A percentile compares a stretch with the other conserved stretches of the same genome.
Conservation (phyloP, 352 stramenopile species). For the Phytophthora multivora region DNA sequence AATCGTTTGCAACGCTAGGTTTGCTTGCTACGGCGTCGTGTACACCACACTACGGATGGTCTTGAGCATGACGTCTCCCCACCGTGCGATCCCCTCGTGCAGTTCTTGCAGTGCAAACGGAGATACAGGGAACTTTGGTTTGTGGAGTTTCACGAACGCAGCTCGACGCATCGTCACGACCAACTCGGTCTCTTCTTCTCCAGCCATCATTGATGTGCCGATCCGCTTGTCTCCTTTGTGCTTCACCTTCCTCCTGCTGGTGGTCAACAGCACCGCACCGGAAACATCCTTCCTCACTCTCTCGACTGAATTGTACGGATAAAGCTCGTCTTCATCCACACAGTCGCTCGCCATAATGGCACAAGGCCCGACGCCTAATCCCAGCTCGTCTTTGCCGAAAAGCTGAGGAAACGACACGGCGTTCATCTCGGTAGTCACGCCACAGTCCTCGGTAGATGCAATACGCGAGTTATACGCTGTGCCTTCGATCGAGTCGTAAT, state of each 20-base stretch:
- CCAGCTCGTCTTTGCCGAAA: slow-evolving; percentile 29
- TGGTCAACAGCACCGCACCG: slow-evolving; percentile 24
- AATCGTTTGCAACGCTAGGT: not conserved
- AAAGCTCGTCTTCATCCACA: slow-evolving; percentile 45
- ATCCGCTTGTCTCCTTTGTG: slow-evolving; percentile 7
- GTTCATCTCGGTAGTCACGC: slow-evolving; percentile 41
- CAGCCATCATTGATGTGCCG: not conserved
- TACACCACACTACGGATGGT: slow-evolving; percentile 37
- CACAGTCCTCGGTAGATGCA: slow-evolving; percentile 21
- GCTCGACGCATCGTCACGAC: slow-evolving; percentile 36
- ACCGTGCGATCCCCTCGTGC: slow-evolving; percentile 31
- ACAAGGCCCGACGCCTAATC: slow-evolving; percentile 6
- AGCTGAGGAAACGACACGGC: slow-evolving; percentile 33
- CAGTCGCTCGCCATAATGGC: slow-evolving; percentile 31
- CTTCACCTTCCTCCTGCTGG: slow-evolving; percentile 16
- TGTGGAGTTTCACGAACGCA: slow-evolving; percentile 35
- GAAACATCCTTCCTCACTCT: slow-evolving; percentile 42
- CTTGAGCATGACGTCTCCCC: slow-evolving; percentile 46
- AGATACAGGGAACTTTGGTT: slow-evolving; percentile 23
- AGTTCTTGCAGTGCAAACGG: slow-evolving; percentile 31
- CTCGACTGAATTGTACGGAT: slow-evolving; percentile 39
- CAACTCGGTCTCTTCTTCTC: slow-evolving; percentile 26
- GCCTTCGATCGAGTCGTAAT: slow-evolving; percentile 39
- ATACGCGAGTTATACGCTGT: slow-evolving; percentile 36
- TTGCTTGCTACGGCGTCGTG: slow-evolving; percentile 17